Evolutionary conservation across 1,284 basidiomycete species (phyloP), one percentile per base, ranked within the genome.

Genomic region (Malassezia cuniculi): DNA sequence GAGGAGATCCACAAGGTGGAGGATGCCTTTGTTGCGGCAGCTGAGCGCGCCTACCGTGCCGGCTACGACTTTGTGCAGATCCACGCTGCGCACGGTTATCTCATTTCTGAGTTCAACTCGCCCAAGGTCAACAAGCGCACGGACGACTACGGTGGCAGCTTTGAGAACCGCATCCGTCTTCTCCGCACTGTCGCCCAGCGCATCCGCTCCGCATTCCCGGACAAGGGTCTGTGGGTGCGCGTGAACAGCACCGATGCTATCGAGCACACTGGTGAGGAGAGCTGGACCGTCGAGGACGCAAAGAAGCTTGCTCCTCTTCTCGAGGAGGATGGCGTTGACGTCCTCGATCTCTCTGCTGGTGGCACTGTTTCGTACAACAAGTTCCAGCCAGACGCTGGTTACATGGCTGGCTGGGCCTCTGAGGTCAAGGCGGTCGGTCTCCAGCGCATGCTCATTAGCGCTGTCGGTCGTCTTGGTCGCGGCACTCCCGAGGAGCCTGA

Each of bases 31-130:
- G 61, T 75, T 5, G 73, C 74, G 12, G 77, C 82, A 2, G 71
- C 77, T 2, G 71, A 76, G 35, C 74, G 83, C 41, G 64, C 69
- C 4, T 63, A 55, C 36, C 44, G 55, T 39, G 57, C 66, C 5
- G 68, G 68, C 3, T 66, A 65, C 60, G 83, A 89, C 68, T 83
- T 81, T 53, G 78, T 89, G 44, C 82, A 89, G 57, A 65, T 67
- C n/a, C 68, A 65, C 48, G 36, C 32, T 5, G 55, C 61, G 0
- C 62, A 66, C 63, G 62, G 84, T 15, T 82, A 84, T 64, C 75
- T 71, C 37, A 77, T 80, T 1, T 81, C 85, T 57, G 45, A 37
- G 6, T 60, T 60, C 48, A 50, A 54, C 27, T 52, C 44, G 9
- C 60, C 60, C 1, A 30, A 64, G 15, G 46, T 49, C 28, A 64